These are phyloP conservation scores for Vaccinium darrowii DNA, from an alignment of 148 eudicot species.

Conservation along the genomic window DNA sequence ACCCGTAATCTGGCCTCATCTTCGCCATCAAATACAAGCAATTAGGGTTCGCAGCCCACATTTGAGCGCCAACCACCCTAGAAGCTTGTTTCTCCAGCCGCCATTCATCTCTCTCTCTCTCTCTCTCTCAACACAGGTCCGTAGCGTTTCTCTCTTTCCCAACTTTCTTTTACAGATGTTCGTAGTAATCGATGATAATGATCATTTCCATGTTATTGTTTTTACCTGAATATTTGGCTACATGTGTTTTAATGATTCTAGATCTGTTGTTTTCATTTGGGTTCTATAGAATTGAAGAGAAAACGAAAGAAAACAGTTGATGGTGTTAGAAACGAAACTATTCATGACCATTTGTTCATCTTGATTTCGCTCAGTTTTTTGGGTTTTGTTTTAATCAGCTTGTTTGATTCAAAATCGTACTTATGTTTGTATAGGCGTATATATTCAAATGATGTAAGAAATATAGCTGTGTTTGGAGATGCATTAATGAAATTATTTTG, in stretches of 20 bases:
- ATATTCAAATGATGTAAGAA: background rate
- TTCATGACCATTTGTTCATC: background rate
- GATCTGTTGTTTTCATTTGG: background rate
- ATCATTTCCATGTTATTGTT: background rate
- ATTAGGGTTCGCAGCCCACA: background rate
- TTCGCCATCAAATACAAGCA: background rate
- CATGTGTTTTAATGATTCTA: background rate
- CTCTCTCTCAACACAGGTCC: background rate
- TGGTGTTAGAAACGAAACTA: background rate
- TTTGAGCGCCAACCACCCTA: background rate
- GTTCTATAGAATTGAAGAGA: background rate
- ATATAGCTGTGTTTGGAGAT: background rate
- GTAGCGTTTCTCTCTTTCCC: background rate
- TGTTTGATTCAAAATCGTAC: background rate
- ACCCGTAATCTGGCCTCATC: background rate
- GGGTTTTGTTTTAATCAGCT: background rate
- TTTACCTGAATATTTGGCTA: background rate
- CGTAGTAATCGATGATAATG: background rate
- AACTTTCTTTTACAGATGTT: background rate
- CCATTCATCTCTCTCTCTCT: background rate
- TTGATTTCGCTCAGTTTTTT: background rate
- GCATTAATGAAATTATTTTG: too few relatives aligned
- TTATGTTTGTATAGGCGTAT: background rate
- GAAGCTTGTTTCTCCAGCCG: background rate
- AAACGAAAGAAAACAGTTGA: background rate